Evolutionary conservation across 179 eudicot species (phyloP), one percentile per base, ranked within the genome.

Genomic region (Beta corolliflora): DNA sequence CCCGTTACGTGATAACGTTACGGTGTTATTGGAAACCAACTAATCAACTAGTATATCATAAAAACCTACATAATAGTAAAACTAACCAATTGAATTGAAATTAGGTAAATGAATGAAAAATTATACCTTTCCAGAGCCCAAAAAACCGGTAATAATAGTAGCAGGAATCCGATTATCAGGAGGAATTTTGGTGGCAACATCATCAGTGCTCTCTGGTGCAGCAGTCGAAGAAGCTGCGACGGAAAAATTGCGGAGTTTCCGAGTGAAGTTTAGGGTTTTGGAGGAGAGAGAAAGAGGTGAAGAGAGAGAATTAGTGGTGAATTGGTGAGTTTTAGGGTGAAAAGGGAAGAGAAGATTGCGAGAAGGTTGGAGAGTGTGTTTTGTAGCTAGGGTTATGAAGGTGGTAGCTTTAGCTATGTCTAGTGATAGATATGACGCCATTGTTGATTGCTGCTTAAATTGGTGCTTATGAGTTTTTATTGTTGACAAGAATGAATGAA

Each of bases 61-160:
- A 3, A 7, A 46, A 69, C 73, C 53, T 19, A 71, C 11, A 18
- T 2, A 71, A 71, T 71, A 46, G 41, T 56, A 71, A 69, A 41
- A 50, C 11, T 23, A 36, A 36, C 41, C 41, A 36, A 23, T 7
- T 3, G 12, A 70, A 46, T 23, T 61, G 66, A 61, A 61, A 61
- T 11, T 23, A 21, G 9, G 13, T 9, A 36, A 36, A 36, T 5
- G 36, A n/a, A 9, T 61, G 41, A 61, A n/a, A 8, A 61, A n/a
- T 61, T n/a, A 36, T 9, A 95, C 98, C 98, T 96, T 96, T 73
- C 99, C 99, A 58, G 97, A 96, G 18, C 98, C 99, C 75, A 96
- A 75, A 75, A 96, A 96, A 0, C 99, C 98, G 50, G 98, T 96
- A 9, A 93, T 94, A 52, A 96, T 93, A 48, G 99, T 96, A 52